These are phyloP conservation scores for Torulaspora quercuum DNA, from an alignment of 805 yeast species.

Conservation along the genomic window DNA sequence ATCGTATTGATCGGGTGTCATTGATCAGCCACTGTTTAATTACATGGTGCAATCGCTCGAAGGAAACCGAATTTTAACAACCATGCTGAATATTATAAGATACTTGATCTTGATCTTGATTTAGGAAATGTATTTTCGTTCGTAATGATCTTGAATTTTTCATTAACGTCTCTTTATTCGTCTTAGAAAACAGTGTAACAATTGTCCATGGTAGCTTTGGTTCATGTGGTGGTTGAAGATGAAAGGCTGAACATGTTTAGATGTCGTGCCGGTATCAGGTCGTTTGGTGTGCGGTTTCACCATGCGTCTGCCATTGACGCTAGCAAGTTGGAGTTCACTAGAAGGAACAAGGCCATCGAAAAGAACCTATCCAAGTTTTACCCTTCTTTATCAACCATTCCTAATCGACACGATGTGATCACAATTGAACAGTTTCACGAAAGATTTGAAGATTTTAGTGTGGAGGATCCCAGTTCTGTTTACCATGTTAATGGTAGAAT, in stretches of 20 bases:
- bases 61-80: constrained; percentile 19
- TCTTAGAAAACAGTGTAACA: too few relatives aligned
- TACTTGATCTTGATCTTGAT: too few relatives aligned
- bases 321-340: constrained; percentile 22
- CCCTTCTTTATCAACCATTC: constrained; percentile 28
- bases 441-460: constrained; percentile 7
- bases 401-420: constrained; percentile 4
- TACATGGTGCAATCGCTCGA: constrained; percentile 16
- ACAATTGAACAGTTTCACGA: constrained; percentile 17
- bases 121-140: background rate
- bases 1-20: constrained; percentile 34
- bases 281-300: too few relatives aligned
- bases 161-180: too few relatives aligned
- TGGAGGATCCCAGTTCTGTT: constrained; percentile 5
- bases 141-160: background rate
- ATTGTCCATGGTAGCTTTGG: too few relatives aligned
- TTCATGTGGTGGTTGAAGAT: too few relatives aligned
- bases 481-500: constrained; percentile 27
- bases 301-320: constrained; percentile 15
- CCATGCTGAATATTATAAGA: constrained; percentile 12
- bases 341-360: constrained; percentile 22
- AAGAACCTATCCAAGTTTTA: constrained; percentile 20
- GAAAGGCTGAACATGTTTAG: too few relatives aligned
- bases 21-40: constrained; percentile 19
- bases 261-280: too few relatives aligned